Base-by-base conservation (phyloP, 176 grass and related monocot species). In the Carex kokanica region DNA sequence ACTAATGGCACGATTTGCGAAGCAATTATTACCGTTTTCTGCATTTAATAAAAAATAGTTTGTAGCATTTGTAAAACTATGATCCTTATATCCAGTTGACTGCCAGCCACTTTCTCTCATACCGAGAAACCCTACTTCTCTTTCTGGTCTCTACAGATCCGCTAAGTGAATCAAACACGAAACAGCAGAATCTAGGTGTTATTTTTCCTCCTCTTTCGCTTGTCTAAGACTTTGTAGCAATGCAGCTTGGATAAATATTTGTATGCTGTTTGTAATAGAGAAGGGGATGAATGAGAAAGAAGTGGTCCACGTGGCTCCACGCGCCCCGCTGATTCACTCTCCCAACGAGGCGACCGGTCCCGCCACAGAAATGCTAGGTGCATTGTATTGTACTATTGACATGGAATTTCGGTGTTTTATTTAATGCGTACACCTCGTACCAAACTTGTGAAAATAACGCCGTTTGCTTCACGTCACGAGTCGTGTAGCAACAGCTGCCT, bases 61-160 rank as follows among this genome's bases (percentile, higher is more conserved):
- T 25, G 1, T 29, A 11, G 8, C 29, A 54, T 58, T 24, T 52
- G 20, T 79, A 79, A 61, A 61, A 61, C 2, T 11, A 7, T 85
- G 41, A 85, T 58, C 84, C 84, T 85, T 85, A 79, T 85, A 85
- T 85, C 84, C 84, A 85, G 84, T 85, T 85, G 84, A 85, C 72
- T 38, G 40, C 36, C 83, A 53, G 15, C 57, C 49, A 72, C 83
- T 79, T 78, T 78, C 63, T 17, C 64, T 10, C 29, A 29, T 66
- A 84, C 62, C 81, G 81, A 83, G 83, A 70, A 83, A 53, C 13
- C 81, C 81, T 24, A 83, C 24, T 12, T 23, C 34, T 47, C 23
- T 47, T 18, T 17, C 24, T 0, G 17, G 5, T 63, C 1, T 20
- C 3, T 2, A 14, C 12, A 49, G 6, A 41, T 56, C 60, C 8